Base-by-base conservation (phyloP, 148 eudicot genomes). In the Rhododendron henanense region DNA sequence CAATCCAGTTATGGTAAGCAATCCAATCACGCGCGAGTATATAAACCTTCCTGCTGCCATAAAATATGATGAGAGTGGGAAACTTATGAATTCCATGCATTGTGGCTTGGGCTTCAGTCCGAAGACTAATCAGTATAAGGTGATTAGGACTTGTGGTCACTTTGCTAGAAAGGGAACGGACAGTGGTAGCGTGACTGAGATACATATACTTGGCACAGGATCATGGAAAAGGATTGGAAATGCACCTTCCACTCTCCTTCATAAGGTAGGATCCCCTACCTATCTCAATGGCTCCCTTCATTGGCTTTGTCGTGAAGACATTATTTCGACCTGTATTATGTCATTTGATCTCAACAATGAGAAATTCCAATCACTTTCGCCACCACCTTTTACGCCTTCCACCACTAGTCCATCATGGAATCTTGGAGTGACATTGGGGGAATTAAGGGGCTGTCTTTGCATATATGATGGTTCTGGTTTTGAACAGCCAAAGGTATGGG, bases 281-380 rank as follows among this genome's bases (percentile, higher is more conserved):
- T 59, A 57, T 35, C 10, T 85, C 33, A 48, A 73, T 74, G 63
- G 65, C 4, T 37, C 63, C 47, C 14, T 83, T 5, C 87, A 88
- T 85, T 88, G 86, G 87, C 18, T 85, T 6, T 67, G 63, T 79
- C 5, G 31, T 41, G 45, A 41, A 41, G 45, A 41, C 45, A 41
- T 41, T 41, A 41, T 41, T 41, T 41, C 21, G 16, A n/a, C 50
- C 2, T 35, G 16, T 19, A 48, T 88, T 23, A 31, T 83, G 31
- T 88, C 23, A 45, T 88, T 88, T 48, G 80, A 86, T 67, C 86
- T 86, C 48, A 84, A 88, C 63, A 78, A 6, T n/a, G 81, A 86
- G 67, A 23, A 19, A 65, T 88, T 88, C 63, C 86, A 83, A 59
- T 25, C 81, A 0, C 44, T 88, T 83, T 6, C 45, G 3, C 63